Conservation (phyloP, 495 filamentous ascomycete genomes). For the Aspergillus affinis region DNA sequence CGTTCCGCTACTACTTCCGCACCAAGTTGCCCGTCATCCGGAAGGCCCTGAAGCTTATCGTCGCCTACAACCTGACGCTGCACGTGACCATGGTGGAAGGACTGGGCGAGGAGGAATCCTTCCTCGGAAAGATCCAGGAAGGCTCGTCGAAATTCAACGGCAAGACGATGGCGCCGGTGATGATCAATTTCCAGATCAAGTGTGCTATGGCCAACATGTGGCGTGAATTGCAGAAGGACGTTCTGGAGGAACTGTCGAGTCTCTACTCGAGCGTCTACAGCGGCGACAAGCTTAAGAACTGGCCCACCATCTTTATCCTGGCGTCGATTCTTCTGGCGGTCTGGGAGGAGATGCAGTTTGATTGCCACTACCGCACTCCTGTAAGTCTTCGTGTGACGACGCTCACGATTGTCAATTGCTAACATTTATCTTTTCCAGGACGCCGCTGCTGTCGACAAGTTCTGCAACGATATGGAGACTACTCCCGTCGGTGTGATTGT, state of each 20-base stretch:
- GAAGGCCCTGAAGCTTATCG: slow-evolving; percentile 85
- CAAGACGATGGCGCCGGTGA: slow-evolving; percentile 86
- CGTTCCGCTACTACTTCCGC: slow-evolving; percentile 82
- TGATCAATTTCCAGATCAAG: slow-evolving; percentile 99
- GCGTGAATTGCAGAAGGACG: slow-evolving; percentile 92
- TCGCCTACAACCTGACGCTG: slow-evolving; percentile 89
- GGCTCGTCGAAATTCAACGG: slow-evolving; percentile 76
- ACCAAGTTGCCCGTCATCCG: slow-evolving; percentile 81
- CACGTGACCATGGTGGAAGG: slow-evolving; percentile 92
- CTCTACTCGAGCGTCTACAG: slow-evolving; percentile 93
- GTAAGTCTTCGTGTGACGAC: slow-evolving; percentile 27
- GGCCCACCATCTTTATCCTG: slow-evolving; percentile 95
- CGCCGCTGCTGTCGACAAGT: slow-evolving; percentile 77
- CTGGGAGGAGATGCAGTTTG: slow-evolving; percentile 97
- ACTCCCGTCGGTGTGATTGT: slow-evolving; percentile 93
- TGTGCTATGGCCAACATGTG: slow-evolving; percentile 92
- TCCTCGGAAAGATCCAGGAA: slow-evolving; percentile 78
- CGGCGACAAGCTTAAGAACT: slow-evolving; percentile 91
- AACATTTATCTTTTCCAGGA: slow-evolving; percentile 44
- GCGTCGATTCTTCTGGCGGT: slow-evolving; percentile 86
- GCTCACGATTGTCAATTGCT: slow-evolving; percentile 1
- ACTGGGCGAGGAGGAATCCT: slow-evolving; percentile 71
- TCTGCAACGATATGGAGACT: slow-evolving; percentile 92
- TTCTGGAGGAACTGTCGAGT: slow-evolving; percentile 83
- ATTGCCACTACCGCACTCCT: slow-evolving; percentile 87